Base-by-base conservation (phyloP, 2,329 filamentous ascomycete genomes). In the Diaporthe caulivora region DNA sequence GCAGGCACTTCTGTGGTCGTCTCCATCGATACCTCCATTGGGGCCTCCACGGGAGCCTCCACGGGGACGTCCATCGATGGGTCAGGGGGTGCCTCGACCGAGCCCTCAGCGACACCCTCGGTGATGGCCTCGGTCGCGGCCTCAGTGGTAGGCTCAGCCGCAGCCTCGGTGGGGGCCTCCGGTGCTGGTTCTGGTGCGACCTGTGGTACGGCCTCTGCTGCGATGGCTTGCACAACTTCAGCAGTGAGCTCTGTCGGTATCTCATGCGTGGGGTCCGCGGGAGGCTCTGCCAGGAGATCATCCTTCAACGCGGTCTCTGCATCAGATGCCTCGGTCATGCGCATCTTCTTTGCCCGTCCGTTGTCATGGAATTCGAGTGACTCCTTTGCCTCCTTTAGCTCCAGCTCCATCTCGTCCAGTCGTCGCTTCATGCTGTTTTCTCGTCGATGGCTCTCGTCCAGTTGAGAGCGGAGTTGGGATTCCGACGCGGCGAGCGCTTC, bases 341-440 rank as follows among this genome's bases (percentile, higher is more conserved):
- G 80, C 24, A 77, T 75, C 75, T 76, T 80, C 77, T 83, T 83
- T 34, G 78, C 77, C 34, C 78, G 77, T 34, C 77, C 76, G 34
- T 75, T 77, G 54, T 82, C 81, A 29, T 79, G 75, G 29, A 62
- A 70, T 10, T 78, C 77, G 2, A 80, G 73, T 7, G 79, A 71
- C 26, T 80, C 79, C 67, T 78, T 81, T 15, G 78, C 76, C 18
- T 82, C 83, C 69, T 85, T 86, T 1, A 88, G 80, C 80, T 90
- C 89, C 49, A 88, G 87, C 80, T 96, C 93, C 55, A 95, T 85
- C 77, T 97, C 94, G 72, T 94, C 93, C n/a, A 97, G 86, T 67
- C 93, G 91, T 67, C 93, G 89, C 84, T 97, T 97, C 49, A 97
- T 87, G 72, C 92, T 93, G 73, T 95, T 94, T 82, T 97, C 95